phyloP scores from a whole-genome alignment of 2,329 filamentous ascomycete genomes.

The Hypoxylon sp. region DNA sequence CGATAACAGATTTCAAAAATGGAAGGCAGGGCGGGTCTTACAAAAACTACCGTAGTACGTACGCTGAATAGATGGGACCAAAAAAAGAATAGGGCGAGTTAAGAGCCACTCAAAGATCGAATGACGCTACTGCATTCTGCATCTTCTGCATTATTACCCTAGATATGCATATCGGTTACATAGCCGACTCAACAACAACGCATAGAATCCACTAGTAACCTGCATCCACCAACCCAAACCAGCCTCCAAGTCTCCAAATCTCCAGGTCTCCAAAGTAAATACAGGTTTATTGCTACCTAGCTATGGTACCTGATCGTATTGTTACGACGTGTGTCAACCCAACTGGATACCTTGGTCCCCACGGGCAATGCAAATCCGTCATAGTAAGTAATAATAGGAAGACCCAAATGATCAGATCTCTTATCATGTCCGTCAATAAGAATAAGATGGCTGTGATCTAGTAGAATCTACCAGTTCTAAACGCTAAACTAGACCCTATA shows the following conservation, averaged over 20 bases:
- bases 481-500: conserved; percentile 2
- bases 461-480: conserved; percentile 15
- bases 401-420: neutral
- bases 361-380: conserved; percentile 21
- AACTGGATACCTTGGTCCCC: conserved; percentile 31
- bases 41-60: conserved; percentile 20
- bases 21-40: conserved; percentile 23
- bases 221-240: conserved; percentile 20
- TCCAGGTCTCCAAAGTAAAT: conserved; percentile 23
- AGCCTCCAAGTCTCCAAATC: conserved; percentile 16
- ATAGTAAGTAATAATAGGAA: conserved; percentile 37
- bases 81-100: conserved; percentile 25
- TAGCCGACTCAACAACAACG: conserved; percentile 29
- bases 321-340: conserved; percentile 39
- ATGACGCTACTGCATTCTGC: conserved; percentile 33
- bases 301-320: neutral
- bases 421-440: conserved; percentile 13
- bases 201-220: conserved; percentile 2
- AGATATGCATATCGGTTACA: conserved; percentile 35
- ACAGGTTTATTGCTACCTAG: conserved; percentile 21
- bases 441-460: conserved; percentile 11
- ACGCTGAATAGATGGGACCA: conserved; percentile 29
- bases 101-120: conserved; percentile 20
- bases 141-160: conserved; percentile 16
- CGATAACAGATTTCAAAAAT: conserved; percentile 41